Base-by-base conservation (phyloP, 768 basidiomycete species). In the Naganishia antarctica region DNA sequence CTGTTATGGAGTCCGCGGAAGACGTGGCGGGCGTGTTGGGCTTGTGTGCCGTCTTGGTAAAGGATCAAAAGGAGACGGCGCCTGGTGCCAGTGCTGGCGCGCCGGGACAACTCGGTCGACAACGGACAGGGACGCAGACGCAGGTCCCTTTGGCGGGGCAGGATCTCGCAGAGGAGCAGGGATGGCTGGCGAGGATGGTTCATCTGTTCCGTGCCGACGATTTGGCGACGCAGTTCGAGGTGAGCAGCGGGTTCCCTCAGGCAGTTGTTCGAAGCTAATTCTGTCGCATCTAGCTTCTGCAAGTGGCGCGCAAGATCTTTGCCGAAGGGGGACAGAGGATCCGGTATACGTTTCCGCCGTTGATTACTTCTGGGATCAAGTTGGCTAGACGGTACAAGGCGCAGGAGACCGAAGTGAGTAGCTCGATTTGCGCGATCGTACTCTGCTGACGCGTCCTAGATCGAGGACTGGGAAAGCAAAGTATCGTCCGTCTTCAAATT, bases 161-260 rank as follows among this genome's bases (percentile, higher is more conserved):
- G 53, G 51, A 34, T 46, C 51, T 92, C 81, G 93, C 92, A 0
- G 96, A 99, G 76, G 96, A 99, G 76, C 96, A 99, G 72, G 96
- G 96, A 0, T 99, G 96, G 96, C 85, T 97, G 16, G 94, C 96
- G 43, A 81, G 94, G 67, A 97, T 98, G 90, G 89, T 98, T 2
- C 96, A 99, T 80, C 76, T 98, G 32, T 96, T 98, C 84, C 81
- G 87, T 23, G 83, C 90, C 0, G 91, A 96, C 57, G 88, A 89
- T 28, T 76, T 97, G 68, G 88, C 84, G 69, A 84, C 87, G 15
- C 96, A 99, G 72, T 94, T 91, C 69, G 87, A 92, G 83, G 93
- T 90, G 65, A 28, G 85, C 74, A 9, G n/a, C 21, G 15, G 16
- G 23, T 46, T 31, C 28, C n/a, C 26, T 25, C 23, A 37, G 12